A percentile compares a stretch with the other conserved stretches of the same genome.
These are phyloP conservation scores for Candida ipomoeae DNA, from an alignment of 805 yeast genomes.

Conservation along the genomic window DNA sequence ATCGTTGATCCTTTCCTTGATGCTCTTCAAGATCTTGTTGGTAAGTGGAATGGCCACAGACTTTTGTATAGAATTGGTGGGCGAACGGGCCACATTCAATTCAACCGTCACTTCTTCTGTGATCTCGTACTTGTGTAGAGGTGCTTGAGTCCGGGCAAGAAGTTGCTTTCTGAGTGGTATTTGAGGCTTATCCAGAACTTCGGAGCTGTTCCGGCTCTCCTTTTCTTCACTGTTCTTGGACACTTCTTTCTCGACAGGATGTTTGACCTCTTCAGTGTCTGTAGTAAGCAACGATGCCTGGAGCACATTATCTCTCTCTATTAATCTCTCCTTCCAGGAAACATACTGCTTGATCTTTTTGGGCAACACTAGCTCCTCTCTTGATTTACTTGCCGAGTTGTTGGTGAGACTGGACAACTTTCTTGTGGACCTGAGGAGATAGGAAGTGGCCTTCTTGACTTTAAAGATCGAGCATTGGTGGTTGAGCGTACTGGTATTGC, in stretches of 20 bases:
- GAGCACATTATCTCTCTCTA: conserved; percentile 25
- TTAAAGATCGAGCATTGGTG: conserved; percentile 54
- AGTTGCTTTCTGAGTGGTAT: conserved; percentile 27
- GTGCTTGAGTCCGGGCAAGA: conserved; percentile 7
- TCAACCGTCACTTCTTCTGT: conserved; percentile 5
- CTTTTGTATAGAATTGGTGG: conserved; percentile 2
- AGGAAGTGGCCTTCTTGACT: conserved; percentile 58
- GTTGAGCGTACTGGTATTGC: conserved; percentile 37
- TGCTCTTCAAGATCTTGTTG: conserved; percentile 8
- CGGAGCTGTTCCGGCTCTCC: neutral
- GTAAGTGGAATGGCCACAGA: conserved; percentile 14
- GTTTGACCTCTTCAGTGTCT: neutral
- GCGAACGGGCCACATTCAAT: neutral
- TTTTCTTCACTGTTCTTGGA: neutral
- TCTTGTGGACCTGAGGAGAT: conserved; percentile 55
- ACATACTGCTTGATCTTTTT: conserved; percentile 27
- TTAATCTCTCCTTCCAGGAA: conserved; percentile 35
- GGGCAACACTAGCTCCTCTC: conserved; percentile 36
- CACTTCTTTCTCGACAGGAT: neutral
- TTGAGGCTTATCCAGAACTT: conserved; percentile 4
- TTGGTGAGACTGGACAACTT: conserved; percentile 42
- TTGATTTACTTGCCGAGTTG: conserved; percentile 31
- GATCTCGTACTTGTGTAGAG: conserved; percentile 6
- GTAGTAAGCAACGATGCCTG: neutral
- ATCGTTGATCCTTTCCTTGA: conserved; percentile 15